A percentile compares a stretch with the other conserved stretches of the same genome.
phyloP scores from a whole-genome alignment of 1,139 yeast genomes.

The Kurtzmaniella quercitrusa region DNA sequence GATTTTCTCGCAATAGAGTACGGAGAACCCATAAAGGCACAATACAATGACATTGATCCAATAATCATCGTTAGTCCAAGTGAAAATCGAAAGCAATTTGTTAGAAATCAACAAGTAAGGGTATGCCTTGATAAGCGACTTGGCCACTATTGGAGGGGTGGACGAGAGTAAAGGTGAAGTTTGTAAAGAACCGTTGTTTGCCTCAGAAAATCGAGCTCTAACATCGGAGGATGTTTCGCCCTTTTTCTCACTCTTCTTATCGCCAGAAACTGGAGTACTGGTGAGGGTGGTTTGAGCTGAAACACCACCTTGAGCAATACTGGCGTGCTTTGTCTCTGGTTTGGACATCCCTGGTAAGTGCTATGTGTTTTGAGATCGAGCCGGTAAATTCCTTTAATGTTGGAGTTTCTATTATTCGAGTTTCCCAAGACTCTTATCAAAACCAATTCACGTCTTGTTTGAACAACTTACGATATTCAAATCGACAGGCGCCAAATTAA shows the following conservation, averaged over 20 bases:
- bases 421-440: background rate
- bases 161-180: conserved; percentile 67
- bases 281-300: background rate
- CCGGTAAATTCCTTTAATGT: background rate
- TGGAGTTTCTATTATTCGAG: no score
- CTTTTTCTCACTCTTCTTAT: background rate
- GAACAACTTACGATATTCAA: background rate
- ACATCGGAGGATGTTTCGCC: conserved; percentile 8
- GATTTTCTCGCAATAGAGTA: conserved; percentile 69
- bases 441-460: background rate
- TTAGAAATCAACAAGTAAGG: conserved; percentile 77
- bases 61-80: conserved; percentile 89
- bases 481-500: background rate
- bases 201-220: conserved; percentile 12
- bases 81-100: conserved; percentile 62
- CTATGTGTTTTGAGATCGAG: no score
- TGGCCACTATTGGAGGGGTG: conserved; percentile 89
- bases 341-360: no score
- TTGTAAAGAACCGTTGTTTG: conserved; percentile 26
- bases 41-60: conserved; percentile 72
- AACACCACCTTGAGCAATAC: background rate
- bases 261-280: background rate
- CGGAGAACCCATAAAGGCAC: conserved; percentile 52
- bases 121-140: conserved; percentile 75
- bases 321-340: background rate